Conservation (phyloP, 2,329 filamentous ascomycete genomes). For the Rhexocercosporidium sp. region DNA sequence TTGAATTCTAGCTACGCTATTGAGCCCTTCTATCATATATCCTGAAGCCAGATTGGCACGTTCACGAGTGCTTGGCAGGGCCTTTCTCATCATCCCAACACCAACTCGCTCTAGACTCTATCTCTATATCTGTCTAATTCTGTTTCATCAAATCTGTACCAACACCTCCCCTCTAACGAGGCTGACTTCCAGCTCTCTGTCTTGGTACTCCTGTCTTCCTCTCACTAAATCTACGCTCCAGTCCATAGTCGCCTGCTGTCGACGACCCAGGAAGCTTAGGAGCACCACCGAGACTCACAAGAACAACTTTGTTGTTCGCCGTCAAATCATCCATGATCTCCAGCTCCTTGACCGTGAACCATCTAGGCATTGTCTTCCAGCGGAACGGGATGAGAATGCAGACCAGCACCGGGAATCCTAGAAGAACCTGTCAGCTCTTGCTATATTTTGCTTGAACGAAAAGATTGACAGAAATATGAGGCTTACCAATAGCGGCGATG, state of each 20-base stretch:
- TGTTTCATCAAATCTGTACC: not conserved
- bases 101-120: not conserved
- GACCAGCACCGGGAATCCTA: constrained; percentile 12
- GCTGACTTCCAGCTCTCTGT: not conserved
- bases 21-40: too few relatives aligned
- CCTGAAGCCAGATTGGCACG: too few relatives aligned
- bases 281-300: constrained; percentile 13
- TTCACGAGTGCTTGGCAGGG: too few relatives aligned
- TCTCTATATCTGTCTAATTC: not conserved
- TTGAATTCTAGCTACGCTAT: too few relatives aligned
- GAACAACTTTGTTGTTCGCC: constrained; percentile 11
- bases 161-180: not conserved
- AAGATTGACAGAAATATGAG: not conserved
- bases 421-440: not conserved
- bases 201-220: not conserved
- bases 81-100: not conserved
- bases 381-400: constrained; percentile 14
- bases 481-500: constrained; percentile 16
- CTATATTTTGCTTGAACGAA: not conserved
- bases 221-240: not conserved
- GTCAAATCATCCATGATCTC: constrained; percentile 20
- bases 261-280: not conserved
- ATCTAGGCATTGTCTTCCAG: constrained; percentile 11
- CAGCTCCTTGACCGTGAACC: constrained; percentile 12
- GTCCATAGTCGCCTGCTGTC: not conserved